A percentile compares a stretch with the other conserved stretches of the same genome.
Evolutionary conservation across 331 rosid genomes (phyloP).

Genomic region (Cydonia oblonga): DNA sequence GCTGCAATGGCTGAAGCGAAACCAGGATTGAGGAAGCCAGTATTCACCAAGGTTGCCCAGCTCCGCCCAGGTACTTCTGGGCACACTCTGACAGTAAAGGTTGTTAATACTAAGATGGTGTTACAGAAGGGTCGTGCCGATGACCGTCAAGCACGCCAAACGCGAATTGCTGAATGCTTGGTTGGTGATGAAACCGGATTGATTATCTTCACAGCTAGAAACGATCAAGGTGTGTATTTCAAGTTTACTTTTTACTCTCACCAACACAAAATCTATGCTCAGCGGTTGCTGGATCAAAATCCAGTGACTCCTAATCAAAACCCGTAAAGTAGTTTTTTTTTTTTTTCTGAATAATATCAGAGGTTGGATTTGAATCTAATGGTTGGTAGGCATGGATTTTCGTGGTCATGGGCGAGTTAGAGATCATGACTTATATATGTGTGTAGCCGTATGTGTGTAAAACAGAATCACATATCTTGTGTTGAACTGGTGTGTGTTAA

Average conservation of each 20-base stretch:
- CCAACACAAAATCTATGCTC: not conserved
- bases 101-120: constrained; percentile 74
- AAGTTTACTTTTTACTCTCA: not conserved
- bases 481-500: not conserved
- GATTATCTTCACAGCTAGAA: constrained; percentile 80
- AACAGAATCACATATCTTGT: not conserved
- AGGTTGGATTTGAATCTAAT: not conserved
- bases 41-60: constrained; percentile 81
- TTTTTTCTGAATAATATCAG: not conserved
- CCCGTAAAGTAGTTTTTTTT: too few species aligned
- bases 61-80: constrained; percentile 91
- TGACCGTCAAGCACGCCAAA: constrained; percentile 85
- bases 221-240: constrained; percentile 61
- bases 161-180: constrained; percentile 89
- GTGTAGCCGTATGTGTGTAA: not conserved
- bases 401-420: not conserved
- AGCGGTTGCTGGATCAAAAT: not conserved
- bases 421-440: not conserved
- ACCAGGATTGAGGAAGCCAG: constrained; percentile 86
- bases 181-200: constrained; percentile 94
- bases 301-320: not conserved
- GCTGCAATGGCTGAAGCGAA: constrained; percentile 72
- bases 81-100: constrained; percentile 81
- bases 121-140: constrained; percentile 85
- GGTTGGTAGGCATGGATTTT: not conserved